phyloP scores from a whole-genome alignment of 352 stramenopile genomes.

The Phytophthora fragariae region DNA sequence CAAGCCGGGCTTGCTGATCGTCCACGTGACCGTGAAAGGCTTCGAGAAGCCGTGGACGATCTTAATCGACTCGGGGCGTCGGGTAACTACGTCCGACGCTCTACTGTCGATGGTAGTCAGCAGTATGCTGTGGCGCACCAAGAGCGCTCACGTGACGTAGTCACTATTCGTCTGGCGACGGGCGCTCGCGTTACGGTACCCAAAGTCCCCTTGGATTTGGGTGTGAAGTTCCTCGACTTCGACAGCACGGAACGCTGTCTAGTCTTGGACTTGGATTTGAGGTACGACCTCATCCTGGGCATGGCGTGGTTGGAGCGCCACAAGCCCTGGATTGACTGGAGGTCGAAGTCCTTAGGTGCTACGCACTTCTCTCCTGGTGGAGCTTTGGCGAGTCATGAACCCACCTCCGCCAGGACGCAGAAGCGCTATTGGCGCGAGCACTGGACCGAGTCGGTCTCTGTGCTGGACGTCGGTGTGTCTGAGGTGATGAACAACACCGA shows the following conservation, averaged over 20 bases:
- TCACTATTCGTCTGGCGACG: background rate
- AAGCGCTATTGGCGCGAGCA: too few relatives aligned
- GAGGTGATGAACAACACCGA: too few relatives aligned
- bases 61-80: background rate
- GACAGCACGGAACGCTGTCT: background rate
- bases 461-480: too few relatives aligned
- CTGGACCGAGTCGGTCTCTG: too few relatives aligned
- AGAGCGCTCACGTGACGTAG: background rate
- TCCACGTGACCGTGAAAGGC: too few relatives aligned
- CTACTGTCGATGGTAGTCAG: background rate
- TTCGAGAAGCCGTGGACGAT: background rate
- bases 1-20: too few relatives aligned
- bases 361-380: background rate
- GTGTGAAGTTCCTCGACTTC: background rate
- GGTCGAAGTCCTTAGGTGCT: background rate
- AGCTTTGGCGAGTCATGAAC: too few relatives aligned
- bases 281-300: background rate
- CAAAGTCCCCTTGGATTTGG: background rate
- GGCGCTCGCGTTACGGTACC: background rate
- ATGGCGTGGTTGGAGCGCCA: background rate
- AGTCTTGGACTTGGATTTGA: background rate
- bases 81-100: background rate
- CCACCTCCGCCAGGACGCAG: too few relatives aligned
- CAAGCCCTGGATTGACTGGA: background rate
- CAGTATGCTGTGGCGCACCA: background rate